Conservation (phyloP, 805 yeast genomes). For the Candida sakaeoensis region DNA sequence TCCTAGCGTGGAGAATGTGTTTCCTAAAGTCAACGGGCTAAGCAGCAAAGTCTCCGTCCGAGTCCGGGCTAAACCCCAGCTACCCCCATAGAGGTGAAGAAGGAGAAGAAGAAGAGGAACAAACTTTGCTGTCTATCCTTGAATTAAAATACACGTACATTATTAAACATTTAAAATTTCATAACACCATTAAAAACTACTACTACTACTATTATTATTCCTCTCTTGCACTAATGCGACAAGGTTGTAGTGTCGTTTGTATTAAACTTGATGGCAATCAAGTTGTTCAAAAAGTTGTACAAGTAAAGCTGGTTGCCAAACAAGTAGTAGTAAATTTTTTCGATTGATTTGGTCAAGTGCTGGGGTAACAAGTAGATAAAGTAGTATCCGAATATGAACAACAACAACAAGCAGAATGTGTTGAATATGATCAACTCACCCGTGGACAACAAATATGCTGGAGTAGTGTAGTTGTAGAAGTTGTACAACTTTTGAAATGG, state of each 20-base stretch:
- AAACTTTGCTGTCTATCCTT: too few relatives aligned
- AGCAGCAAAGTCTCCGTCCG: too few relatives aligned
- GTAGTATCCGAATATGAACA: slow-evolving; percentile 16
- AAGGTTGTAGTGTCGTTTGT: not conserved
- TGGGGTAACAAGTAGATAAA: slow-evolving; percentile 12
- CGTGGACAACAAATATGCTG: slow-evolving; percentile 25
- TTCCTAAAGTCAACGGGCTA: too few relatives aligned
- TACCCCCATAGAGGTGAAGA: too few relatives aligned
- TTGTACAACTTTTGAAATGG: slow-evolving; percentile 6
- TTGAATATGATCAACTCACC: slow-evolving; percentile 22
- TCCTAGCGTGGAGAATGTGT: too few relatives aligned
- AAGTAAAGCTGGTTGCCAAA: slow-evolving; percentile 10
- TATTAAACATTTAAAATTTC: not conserved
- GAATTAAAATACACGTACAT: not conserved
- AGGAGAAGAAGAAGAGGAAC: too few relatives aligned
- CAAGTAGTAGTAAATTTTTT: slow-evolving; percentile 15
- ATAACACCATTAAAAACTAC: too few relatives aligned
- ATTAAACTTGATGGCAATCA: not conserved
- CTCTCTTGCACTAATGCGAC: not conserved
- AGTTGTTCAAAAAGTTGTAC: slow-evolving; percentile 1
- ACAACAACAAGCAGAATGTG: slow-evolving; percentile 11
- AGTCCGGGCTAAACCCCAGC: too few relatives aligned
- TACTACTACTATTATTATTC: too few relatives aligned
- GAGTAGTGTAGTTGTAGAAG: slow-evolving; percentile 23
- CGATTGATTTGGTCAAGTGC: slow-evolving; percentile 9